Base-by-base conservation (phyloP, 768 basidiomycete species). In the Dacryopinax spathularia region DNA sequence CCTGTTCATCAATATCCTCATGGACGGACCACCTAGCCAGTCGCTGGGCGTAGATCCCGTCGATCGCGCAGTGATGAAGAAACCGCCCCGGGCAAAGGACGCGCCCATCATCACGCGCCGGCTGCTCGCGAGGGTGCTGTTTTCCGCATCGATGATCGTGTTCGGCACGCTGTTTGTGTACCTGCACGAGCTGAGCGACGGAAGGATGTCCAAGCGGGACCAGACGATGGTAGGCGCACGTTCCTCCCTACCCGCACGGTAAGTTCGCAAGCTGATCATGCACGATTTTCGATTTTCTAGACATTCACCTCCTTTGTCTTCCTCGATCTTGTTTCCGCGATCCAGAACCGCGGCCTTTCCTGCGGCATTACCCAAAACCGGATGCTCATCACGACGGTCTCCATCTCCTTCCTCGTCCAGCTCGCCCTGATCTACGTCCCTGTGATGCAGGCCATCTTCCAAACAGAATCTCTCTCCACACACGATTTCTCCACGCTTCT, bases 271-370 rank as follows among this genome's bases (percentile, higher is more conserved):
- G 34, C 25, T 34, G 56, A 44, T 34, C 35, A 16, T 33, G 3
- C 35, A 7, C 34, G 10, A 2, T 33, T n/a, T 35, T 33, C 44
- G 10, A 9, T 2, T 41, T 29, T 22, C n/a, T 73, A 96, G 95
- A 96, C 95, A 27, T 98, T 98, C 75, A 89, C 93, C 18, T 88
- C 86, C 72, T 98, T 98, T 75, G 95, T 98, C 64, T 90, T 97
- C 79, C 86, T 98, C 66, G 95, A 98, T 74, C 83, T 98, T 43
- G 88, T 92, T 10, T 97, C 93, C 36, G 95, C 95, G 1, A 74
- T 96, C 33, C 94, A 98, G 73, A 95, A 90, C 73, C 89, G 95
- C 62, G 92, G 92, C 12, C 82, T 98, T 16, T 85, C 86, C 41
- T 95, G 92, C 68, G 86, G 84, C 5, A 71, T 97, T 33, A 76